Evolutionary conservation across 495 filamentous ascomycete genomes (phyloP).

Genomic region (Talaromyces liani): DNA sequence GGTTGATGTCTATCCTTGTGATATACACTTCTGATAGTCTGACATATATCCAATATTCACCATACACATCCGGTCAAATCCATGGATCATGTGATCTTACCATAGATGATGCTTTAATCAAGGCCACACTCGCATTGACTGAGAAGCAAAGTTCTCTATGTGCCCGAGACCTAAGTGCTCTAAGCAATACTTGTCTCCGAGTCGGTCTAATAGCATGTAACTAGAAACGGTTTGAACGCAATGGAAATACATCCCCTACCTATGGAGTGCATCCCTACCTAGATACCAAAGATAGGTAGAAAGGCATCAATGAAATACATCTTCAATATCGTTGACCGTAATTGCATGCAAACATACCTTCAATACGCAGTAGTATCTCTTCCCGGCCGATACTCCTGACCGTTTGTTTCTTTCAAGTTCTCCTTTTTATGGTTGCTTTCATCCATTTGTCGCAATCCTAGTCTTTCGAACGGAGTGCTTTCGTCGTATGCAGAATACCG

Average conservation of each 20-base stretch:
- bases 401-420: neutral
- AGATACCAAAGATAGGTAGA: too few relatives aligned
- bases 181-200: neutral
- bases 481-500: neutral
- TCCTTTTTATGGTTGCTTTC: neutral
- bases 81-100: too few relatives aligned
- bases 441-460: neutral
- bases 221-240: neutral
- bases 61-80: too few relatives aligned
- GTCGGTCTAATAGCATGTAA: neutral
- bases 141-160: too few relatives aligned
- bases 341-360: too few relatives aligned
- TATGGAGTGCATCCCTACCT: neutral
- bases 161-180: neutral
- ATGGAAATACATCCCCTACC: neutral
- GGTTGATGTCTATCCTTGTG: too few relatives aligned
- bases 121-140: neutral
- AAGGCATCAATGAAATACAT: too few relatives aligned
- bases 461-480: neutral
- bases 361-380: neutral
- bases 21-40: too few relatives aligned
- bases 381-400: neutral
- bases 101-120: too few relatives aligned
- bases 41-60: too few relatives aligned
- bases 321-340: too few relatives aligned